phyloP scores from a whole-genome alignment of 192 early-diverging fungal species.

The Backusella parvicylindrica region DNA sequence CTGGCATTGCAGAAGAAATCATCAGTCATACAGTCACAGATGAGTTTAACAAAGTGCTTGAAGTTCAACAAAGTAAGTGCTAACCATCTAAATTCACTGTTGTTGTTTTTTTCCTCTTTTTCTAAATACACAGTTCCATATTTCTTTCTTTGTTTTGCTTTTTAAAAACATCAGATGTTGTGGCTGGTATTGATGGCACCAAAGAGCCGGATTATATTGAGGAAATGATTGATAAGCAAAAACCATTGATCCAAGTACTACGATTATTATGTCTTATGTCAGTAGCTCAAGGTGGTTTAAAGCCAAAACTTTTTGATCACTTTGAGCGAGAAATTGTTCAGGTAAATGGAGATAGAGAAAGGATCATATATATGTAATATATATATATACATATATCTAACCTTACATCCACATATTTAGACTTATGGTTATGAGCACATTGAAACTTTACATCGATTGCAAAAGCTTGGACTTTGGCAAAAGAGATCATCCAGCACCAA shows the following conservation, averaged over 20 bases:
- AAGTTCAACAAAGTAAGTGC: slow-evolving; percentile 83
- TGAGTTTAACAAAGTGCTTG: slow-evolving; percentile 80
- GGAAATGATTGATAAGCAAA: slow-evolving; percentile 81
- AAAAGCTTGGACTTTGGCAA: slow-evolving; percentile 60
- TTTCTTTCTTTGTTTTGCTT: slow-evolving; percentile 25
- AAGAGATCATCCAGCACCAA: slow-evolving; percentile 40
- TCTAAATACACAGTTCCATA: slow-evolving; percentile 7
- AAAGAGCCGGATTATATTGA: slow-evolving; percentile 80
- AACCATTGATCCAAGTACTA: slow-evolving; percentile 65
- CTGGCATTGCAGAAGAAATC: slow-evolving; percentile 78
- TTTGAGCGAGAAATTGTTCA: slow-evolving; percentile 82
- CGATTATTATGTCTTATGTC: slow-evolving; percentile 85
- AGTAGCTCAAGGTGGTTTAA: slow-evolving; percentile 77
- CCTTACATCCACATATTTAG: slow-evolving; percentile 18
- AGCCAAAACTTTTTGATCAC: slow-evolving; percentile 77
- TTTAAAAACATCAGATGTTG: no score
- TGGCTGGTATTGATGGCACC: slow-evolving; percentile 64
- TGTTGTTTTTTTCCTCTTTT: no score
- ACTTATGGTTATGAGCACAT: slow-evolving; percentile 92
- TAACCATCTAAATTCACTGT: background rate
- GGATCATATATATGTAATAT: no score
- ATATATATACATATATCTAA: background rate
- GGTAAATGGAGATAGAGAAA: slow-evolving; percentile 43
- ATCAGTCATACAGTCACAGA: slow-evolving; percentile 72
- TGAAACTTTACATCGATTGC: slow-evolving; percentile 80